Conservation (phyloP, 2,329 filamentous ascomycete species). For the Fusarium abutilonis region DNA sequence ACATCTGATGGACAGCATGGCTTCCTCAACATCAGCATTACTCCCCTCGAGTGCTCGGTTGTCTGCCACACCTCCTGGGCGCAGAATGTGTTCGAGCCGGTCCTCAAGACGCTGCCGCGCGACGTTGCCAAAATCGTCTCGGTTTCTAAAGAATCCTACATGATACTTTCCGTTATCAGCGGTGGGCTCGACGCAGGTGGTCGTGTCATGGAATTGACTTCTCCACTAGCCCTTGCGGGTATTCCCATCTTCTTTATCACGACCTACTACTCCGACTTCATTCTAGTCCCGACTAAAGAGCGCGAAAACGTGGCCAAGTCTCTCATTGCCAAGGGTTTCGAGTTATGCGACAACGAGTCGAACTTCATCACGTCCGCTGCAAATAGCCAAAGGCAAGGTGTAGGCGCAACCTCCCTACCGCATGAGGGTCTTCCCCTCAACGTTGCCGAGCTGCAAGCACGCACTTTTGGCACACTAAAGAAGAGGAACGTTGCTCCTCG, state of each 20-base stretch:
- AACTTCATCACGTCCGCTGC: slow-evolving; percentile 69
- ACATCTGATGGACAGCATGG: slow-evolving; percentile 69
- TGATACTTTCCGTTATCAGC: slow-evolving; percentile 88
- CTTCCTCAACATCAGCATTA: slow-evolving; percentile 94
- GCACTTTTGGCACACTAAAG: slow-evolving; percentile 86
- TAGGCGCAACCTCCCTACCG: slow-evolving; percentile 61
- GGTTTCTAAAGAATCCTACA: slow-evolving; percentile 84
- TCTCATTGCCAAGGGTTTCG: slow-evolving; percentile 81
- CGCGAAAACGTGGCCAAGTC: slow-evolving; percentile 79
- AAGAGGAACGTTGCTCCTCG: slow-evolving; percentile 78
- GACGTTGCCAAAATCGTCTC: slow-evolving; percentile 66
- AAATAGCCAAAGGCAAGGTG: slow-evolving; percentile 44
- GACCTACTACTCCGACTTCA: slow-evolving; percentile 97
- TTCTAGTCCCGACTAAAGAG: slow-evolving; percentile 83
- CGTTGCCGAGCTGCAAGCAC: slow-evolving; percentile 79
- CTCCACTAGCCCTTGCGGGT: slow-evolving; percentile 87
- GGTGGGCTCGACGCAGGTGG: slow-evolving; percentile 91
- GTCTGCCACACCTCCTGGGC: slow-evolving; percentile 84
- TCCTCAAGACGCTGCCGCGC: slow-evolving; percentile 70
- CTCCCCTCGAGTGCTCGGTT: slow-evolving; percentile 90
- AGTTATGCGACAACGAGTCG: slow-evolving; percentile 78
- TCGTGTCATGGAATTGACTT: slow-evolving; percentile 89
- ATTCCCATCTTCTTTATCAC: slow-evolving; percentile 99
- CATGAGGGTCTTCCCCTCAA: slow-evolving; percentile 80
- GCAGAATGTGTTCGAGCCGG: slow-evolving; percentile 77